Percentiles rank a stretch among this genome's conserved stretches.
phyloP scores from a whole-genome alignment of 768 basidiomycete species.

The Kwoniella mangroviensis region DNA sequence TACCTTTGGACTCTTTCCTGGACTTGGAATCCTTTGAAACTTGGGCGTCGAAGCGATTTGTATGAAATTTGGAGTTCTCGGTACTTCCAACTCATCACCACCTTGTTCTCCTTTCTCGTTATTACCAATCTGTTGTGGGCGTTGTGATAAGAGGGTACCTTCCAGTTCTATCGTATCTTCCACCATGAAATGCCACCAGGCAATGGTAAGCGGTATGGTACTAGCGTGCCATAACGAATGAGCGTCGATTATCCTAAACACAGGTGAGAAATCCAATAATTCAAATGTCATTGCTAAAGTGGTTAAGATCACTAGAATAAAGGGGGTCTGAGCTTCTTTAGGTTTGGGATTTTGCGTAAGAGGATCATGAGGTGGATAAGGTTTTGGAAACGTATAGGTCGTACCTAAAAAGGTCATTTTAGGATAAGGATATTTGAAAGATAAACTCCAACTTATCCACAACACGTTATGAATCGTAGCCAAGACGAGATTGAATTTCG shows the following conservation, averaged over 20 bases:
- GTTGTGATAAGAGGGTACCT: slow-evolving; percentile 21
- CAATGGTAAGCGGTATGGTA: slow-evolving; percentile 74
- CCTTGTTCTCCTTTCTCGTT: background rate
- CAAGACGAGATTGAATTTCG: slow-evolving; percentile 75
- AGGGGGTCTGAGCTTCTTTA: slow-evolving; percentile 38
- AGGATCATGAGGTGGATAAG: slow-evolving; percentile 57
- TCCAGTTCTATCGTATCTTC: slow-evolving; percentile 45
- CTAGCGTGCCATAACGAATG: slow-evolving; percentile 91
- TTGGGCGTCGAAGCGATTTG: slow-evolving; percentile 18
- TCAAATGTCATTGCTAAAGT: slow-evolving; percentile 79
- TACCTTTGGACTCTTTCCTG: slow-evolving; percentile 25
- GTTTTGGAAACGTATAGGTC: slow-evolving; percentile 60
- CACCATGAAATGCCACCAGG: slow-evolving; percentile 78
- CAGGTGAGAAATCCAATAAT: slow-evolving; percentile 87
- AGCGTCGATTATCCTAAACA: slow-evolving; percentile 77
- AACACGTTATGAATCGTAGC: slow-evolving; percentile 78
- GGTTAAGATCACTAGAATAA: slow-evolving; percentile 67
- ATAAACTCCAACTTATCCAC: slow-evolving; percentile 73
- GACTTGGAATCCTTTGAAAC: slow-evolving; percentile 6
- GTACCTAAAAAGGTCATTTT: slow-evolving; percentile 60
- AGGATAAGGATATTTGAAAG: slow-evolving; percentile 60
- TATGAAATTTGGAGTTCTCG: slow-evolving; percentile 19
- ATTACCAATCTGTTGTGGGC: slow-evolving; percentile 3
- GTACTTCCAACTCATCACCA: background rate
- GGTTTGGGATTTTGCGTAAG: slow-evolving; percentile 24